These are phyloP conservation scores for Pythium myriotylum DNA, from an alignment of 352 stramenopile species.

Conservation along the genomic window DNA sequence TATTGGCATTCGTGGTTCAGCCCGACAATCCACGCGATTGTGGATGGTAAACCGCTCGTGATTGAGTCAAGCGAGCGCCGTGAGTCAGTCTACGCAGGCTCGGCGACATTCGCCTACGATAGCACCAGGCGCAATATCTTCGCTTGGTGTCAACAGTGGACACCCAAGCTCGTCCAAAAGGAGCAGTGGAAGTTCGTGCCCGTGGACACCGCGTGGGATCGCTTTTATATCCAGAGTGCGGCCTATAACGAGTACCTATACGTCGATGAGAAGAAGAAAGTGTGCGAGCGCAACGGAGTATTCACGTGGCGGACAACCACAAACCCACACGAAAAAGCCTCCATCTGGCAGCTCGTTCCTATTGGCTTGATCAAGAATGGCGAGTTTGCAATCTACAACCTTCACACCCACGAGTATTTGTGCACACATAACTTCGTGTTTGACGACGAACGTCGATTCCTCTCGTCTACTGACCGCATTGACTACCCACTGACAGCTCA, in stretches of 20 bases:
- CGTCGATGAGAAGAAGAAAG: constrained; percentile 48
- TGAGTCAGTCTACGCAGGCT: constrained; percentile 32
- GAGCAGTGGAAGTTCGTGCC: constrained; percentile 26
- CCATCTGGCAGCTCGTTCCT: constrained; percentile 59
- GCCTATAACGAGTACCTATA: constrained; percentile 61
- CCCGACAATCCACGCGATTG: constrained; percentile 32
- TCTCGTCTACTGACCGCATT: constrained; percentile 35
- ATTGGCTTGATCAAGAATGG: constrained; percentile 39
- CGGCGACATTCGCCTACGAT: constrained; percentile 34
- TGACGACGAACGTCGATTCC: constrained; percentile 45
- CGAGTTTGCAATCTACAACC: constrained; percentile 69
- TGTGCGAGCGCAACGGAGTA: constrained; percentile 49
- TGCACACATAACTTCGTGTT: constrained; percentile 54
- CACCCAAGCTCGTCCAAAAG: constrained; percentile 34
- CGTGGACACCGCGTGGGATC: constrained; percentile 29
- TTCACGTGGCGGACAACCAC: constrained; percentile 61
- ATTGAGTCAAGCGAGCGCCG: constrained; percentile 23
- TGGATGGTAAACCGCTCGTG: constrained; percentile 32
- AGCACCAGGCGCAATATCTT: constrained; percentile 39
- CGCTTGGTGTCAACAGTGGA: constrained; percentile 36
- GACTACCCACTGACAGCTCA: constrained; percentile 15
- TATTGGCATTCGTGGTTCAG: constrained; percentile 27
- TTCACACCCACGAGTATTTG: constrained; percentile 67
- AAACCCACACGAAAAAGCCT: constrained; percentile 40
- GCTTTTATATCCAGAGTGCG: constrained; percentile 60